Evolutionary conservation across 495 filamentous ascomycete genomes (phyloP).

Genomic region (Aspergillus nanangensis): DNA sequence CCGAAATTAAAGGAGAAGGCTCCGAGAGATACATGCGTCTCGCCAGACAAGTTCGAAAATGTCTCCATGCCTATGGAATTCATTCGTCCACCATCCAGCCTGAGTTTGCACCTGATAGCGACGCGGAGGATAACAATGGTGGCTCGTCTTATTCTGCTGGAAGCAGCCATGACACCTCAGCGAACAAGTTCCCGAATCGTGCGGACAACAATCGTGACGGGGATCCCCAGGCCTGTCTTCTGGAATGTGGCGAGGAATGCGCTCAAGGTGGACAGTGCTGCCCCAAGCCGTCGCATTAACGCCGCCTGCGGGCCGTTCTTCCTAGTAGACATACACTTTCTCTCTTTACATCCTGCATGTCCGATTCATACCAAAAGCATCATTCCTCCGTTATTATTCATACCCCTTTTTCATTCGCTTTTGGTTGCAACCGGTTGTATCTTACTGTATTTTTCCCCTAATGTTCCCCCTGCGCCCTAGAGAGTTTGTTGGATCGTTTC

Average conservation of each 20-base stretch:
- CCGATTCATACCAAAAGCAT: too few species aligned
- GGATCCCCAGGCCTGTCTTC: slow-evolving; percentile 62
- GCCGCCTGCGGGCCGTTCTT: background rate
- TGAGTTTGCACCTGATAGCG: slow-evolving; percentile 69
- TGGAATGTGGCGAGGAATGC: slow-evolving; percentile 86
- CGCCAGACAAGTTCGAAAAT: slow-evolving; percentile 70
- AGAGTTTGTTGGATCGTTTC: too few species aligned
- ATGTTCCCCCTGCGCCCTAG: too few species aligned
- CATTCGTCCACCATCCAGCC: slow-evolving; percentile 98
- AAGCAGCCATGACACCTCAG: slow-evolving; percentile 18
- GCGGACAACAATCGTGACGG: slow-evolving; percentile 46
- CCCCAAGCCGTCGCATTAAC: slow-evolving; percentile 33
- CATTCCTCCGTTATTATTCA: background rate
- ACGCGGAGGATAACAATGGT: slow-evolving; percentile 44
- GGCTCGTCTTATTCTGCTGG: slow-evolving; percentile 22
- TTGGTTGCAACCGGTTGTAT: background rate
- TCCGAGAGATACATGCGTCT: slow-evolving; percentile 86
- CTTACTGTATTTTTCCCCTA: too few species aligned
- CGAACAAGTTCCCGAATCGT: slow-evolving; percentile 34
- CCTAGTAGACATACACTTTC: too few species aligned
- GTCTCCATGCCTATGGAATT: slow-evolving; percentile 92
- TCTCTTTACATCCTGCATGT: too few species aligned
- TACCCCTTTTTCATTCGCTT: background rate
- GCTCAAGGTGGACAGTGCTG: slow-evolving; percentile 70
- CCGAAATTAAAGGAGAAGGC: slow-evolving; percentile 65